Percentiles rank a stretch among this genome's conserved stretches.
Evolutionary conservation across 805 yeast species (phyloP).

Genomic region (Cyberlindnera petersonii): DNA sequence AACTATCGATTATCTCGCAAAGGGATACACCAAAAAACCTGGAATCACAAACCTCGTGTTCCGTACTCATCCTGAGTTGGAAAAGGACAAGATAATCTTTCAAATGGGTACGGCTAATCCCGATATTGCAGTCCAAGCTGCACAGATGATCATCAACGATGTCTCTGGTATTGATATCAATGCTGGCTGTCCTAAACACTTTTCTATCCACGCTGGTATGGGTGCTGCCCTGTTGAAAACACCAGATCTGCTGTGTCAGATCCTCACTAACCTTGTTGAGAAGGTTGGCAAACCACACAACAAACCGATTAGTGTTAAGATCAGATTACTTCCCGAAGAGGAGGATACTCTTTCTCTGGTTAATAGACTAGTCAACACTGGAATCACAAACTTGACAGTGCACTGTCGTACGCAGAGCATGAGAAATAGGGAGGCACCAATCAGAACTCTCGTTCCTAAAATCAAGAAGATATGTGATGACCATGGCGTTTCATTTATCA

Average conservation of each 20-base stretch:
- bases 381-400: slow-evolving; percentile 79
- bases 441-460: slow-evolving; percentile 61
- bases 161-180: slow-evolving; percentile 92
- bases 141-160: slow-evolving; percentile 71
- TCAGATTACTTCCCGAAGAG: slow-evolving; percentile 66
- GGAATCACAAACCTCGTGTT: slow-evolving; percentile 59
- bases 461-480: slow-evolving; percentile 59
- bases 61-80: slow-evolving; percentile 63
- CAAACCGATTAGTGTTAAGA: slow-evolving; percentile 88
- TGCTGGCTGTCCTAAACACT: slow-evolving; percentile 97
- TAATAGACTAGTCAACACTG: slow-evolving; percentile 59
- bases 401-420: slow-evolving; percentile 88
- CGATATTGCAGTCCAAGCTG: slow-evolving; percentile 84
- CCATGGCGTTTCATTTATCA: slow-evolving; percentile 64
- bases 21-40: slow-evolving; percentile 39
- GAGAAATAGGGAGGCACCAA: slow-evolving; percentile 83
- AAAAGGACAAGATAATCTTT: slow-evolving; percentile 67
- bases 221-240: slow-evolving; percentile 88
- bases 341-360: slow-evolving; percentile 62
- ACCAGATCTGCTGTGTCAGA: slow-evolving; percentile 73
- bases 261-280: slow-evolving; percentile 62
- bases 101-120: slow-evolving; percentile 90
- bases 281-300: slow-evolving; percentile 73
- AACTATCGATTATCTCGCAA: slow-evolving; percentile 57
- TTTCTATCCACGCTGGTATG: slow-evolving; percentile 93